Base-by-base conservation (phyloP, 441 rosid genomes). In the Populus hybrid region DNA sequence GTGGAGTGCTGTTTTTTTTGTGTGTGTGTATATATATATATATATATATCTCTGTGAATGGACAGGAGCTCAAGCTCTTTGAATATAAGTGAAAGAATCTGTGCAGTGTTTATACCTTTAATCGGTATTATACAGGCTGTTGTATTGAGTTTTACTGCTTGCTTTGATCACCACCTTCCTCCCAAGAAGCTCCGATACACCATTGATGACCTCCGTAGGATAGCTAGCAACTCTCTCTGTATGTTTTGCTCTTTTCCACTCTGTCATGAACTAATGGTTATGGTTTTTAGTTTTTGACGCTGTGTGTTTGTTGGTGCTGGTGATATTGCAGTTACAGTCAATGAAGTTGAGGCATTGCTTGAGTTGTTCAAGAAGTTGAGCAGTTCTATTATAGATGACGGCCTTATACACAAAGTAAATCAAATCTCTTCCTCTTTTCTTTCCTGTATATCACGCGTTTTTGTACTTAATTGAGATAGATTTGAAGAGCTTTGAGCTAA, bases 301-400 rank as follows among this genome's bases (percentile, higher is more conserved):
- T 76, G 20, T 80, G 70, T 46, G n/a, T 46, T 63, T 10, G 7
- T 64, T 64, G 21, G 46, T 21, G 54, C 24, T 69, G 14, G 50
- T 77, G 35, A 20, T 75, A 18, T 77, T 81, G 77, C 89, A 88
- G 91, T 88, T 77, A 85, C 84, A 8, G 85, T 88, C 10, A 88
- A 88, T 75, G 89, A 88, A 78, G 88, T 86, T 68, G 91, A 88
- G 80, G 91, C 91, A 5, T 76, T 88, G 83, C 81, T 79, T n/a
- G 89, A 83, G 40, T 72, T 88, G 70, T 88, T 82, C 83, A 86
- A 86, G 88, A 82, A 83, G 76, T 70, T 88, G 76, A 84, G 87
- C 69, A 73, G 82, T 40, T 84, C 88, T 10, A 80, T 87, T 65
- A 30, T 84, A 77, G 87, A 87, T 59, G 90, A 87, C 75, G 88